These are phyloP conservation scores for Pelargonium myrrhifolium DNA, from an alignment of 441 rosid species.

Conservation along the genomic window DNA sequence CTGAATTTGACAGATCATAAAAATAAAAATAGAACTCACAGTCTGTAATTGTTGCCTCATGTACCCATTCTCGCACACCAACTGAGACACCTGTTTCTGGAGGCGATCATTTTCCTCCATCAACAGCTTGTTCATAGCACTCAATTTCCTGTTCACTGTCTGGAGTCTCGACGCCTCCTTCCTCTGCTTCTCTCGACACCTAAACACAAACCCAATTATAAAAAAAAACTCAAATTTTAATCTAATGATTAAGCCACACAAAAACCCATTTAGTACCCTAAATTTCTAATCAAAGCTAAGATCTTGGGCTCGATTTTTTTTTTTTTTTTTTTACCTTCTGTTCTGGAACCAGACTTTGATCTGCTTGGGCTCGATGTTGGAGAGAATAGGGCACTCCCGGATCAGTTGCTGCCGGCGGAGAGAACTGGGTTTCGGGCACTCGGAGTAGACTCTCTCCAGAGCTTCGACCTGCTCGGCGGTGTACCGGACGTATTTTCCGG, in stretches of 20 bases:
- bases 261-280: neutral
- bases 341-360: slow-evolving; percentile 99
- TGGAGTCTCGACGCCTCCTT: slow-evolving; percentile 93
- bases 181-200: slow-evolving; percentile 98
- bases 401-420: slow-evolving; percentile 85
- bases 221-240: too few species aligned
- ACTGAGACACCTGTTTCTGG: slow-evolving; percentile 96
- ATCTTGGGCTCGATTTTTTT: neutral
- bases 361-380: slow-evolving; percentile 95
- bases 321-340: slow-evolving; percentile 53
- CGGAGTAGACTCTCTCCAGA: slow-evolving; percentile 85
- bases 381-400: slow-evolving; percentile 86
- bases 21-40: slow-evolving; percentile 29
- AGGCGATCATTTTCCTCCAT: slow-evolving; percentile 98
- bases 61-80: slow-evolving; percentile 82
- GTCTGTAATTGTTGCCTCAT: slow-evolving; percentile 83
- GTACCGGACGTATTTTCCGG: slow-evolving; percentile 92
- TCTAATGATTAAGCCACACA: slow-evolving; percentile 13
- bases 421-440: slow-evolving; percentile 97
- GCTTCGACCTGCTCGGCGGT: slow-evolving; percentile 99
- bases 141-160: slow-evolving; percentile 76
- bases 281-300: neutral
- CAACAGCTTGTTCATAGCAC: slow-evolving; percentile 92
- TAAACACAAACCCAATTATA: slow-evolving; percentile 27
- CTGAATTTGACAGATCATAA: neutral